Percentiles rank a stretch among this genome's conserved stretches.
Conservation (phyloP, 1,139 yeast species). For the Lodderomyces margitis region DNA sequence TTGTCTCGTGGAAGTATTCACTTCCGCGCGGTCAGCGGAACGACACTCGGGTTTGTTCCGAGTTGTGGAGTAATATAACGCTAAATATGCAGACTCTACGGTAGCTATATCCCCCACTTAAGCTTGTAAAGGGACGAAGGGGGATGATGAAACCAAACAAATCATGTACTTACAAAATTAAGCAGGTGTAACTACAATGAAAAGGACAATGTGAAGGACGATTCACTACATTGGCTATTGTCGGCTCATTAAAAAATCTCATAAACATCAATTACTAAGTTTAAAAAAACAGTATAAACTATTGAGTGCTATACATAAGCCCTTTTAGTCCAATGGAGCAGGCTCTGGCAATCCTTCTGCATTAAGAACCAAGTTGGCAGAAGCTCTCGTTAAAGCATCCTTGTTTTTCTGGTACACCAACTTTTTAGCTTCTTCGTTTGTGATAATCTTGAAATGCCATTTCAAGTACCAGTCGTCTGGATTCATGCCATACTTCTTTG, state of each 20-base stretch:
- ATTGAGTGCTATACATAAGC: background rate
- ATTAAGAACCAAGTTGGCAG: slow-evolving; percentile 15
- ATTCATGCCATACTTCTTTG: slow-evolving; percentile 20
- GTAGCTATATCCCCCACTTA: too few relatives aligned
- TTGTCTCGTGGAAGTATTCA: background rate
- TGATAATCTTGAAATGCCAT: slow-evolving; percentile 24
- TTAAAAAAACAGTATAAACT: background rate
- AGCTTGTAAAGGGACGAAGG: too few relatives aligned
- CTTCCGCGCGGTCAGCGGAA: background rate
- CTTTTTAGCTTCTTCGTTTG: slow-evolving; percentile 20
- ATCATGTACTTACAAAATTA: too few relatives aligned
- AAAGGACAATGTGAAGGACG: too few relatives aligned
- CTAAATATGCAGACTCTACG: too few relatives aligned
- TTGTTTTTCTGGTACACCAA: slow-evolving; percentile 16
- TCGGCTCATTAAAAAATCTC: too few relatives aligned
- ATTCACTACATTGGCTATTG: too few relatives aligned
- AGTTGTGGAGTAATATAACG: background rate
- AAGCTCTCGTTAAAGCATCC: slow-evolving; percentile 17
- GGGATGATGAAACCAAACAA: too few relatives aligned
- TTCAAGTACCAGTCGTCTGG: slow-evolving; percentile 24
- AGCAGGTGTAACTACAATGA: too few relatives aligned
- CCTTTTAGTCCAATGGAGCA: slow-evolving; percentile 13
- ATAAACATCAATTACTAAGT: too few relatives aligned
- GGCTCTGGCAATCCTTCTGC: slow-evolving; percentile 20
- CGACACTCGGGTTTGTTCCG: background rate